These are phyloP conservation scores for Pisolithus sp. DNA, from an alignment of 768 basidiomycete genomes.

Conservation along the genomic window DNA sequence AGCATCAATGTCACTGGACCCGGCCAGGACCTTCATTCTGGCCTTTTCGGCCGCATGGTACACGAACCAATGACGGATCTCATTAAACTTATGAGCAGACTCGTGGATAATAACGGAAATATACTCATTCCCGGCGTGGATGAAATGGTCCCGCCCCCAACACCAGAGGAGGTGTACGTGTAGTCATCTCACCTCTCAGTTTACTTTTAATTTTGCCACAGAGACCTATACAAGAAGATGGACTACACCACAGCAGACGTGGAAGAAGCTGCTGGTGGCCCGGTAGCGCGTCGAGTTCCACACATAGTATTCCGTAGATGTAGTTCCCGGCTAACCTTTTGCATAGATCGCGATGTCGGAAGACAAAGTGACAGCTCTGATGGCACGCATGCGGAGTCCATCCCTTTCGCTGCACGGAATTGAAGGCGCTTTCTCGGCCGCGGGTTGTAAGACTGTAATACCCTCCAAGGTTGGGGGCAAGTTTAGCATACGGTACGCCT, in stretches of 20 bases:
- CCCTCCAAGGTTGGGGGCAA: constrained; percentile 86
- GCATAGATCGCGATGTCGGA: constrained; percentile 56
- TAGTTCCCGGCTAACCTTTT: not conserved
- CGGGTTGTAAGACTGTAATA: constrained; percentile 88
- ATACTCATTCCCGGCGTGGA: constrained; percentile 83
- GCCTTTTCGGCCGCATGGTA: constrained; percentile 70
- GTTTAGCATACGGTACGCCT: constrained; percentile 81
- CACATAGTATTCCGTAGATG: not conserved
- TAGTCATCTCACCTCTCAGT: not conserved
- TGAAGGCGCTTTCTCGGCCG: constrained; percentile 85
- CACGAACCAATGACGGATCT: constrained; percentile 90
- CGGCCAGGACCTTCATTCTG: constrained; percentile 80
- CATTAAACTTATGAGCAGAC: constrained; percentile 65
- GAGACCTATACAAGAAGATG: constrained; percentile 58
- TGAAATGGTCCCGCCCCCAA: constrained; percentile 66
- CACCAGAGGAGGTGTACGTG: constrained; percentile 36
- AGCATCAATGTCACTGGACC: constrained; percentile 75
- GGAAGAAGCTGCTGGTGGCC: constrained; percentile 60
- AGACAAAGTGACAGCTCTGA: constrained; percentile 74
- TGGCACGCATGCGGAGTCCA: constrained; percentile 91
- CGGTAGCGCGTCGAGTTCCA: constrained; percentile 8
- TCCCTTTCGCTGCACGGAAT: constrained; percentile 92
- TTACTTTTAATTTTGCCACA: not conserved
- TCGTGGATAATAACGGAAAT: constrained; percentile 64
- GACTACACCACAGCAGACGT: constrained; percentile 67